Evolutionary conservation across 1,139 yeast genomes (phyloP), one percentile per base, ranked within the genome.

Genomic region (Candida buenavistaensis): DNA sequence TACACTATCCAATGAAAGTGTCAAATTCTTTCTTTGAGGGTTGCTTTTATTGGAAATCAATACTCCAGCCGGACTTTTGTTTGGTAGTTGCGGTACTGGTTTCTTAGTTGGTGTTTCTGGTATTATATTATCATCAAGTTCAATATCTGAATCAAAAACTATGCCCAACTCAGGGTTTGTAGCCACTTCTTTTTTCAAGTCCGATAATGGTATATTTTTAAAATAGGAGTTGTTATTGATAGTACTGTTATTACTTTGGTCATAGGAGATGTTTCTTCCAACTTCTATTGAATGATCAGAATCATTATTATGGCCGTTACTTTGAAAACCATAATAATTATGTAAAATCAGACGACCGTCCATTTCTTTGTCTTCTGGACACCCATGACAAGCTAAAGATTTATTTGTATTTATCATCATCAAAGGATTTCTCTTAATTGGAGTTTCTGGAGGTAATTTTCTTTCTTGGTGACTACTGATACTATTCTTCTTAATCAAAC

Each of bases 401-500:
- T 46, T 51, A 38, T 57, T 58, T 10, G 59, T 54, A 35, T 57
- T 60, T 35, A 66, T 47, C 37, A 67, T 42, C 58, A 61, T 60
- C 40, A 63, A 36, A 62, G 88, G 74, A 40, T 68, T 71, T 49
- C 74, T 75, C 52, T 86, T 87, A 51, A 88, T 82, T 0, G 95
- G 95, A 0, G 95, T 87, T 46, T 87, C 95, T 0, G 96, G 96
- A 36, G 74, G 74, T 15, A 64, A 50, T 28, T 70, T 64, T 27
- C 61, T 51, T 40, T 64, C 52, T 44, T 39, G 50, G 5, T 30
- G 29, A 12, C 29, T 14, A 15, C 55, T 56, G 15, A 79, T 58
- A 36, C 80, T 75, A 43, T 77, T 80, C 60, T 87, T 87, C 41
- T 90, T 84, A 40, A 82, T 57, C 28, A 87, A 64, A 0, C 96